phyloP scores from a whole-genome alignment of 2,329 filamentous ascomycete species.

The Ambrosiella xylebori region DNA sequence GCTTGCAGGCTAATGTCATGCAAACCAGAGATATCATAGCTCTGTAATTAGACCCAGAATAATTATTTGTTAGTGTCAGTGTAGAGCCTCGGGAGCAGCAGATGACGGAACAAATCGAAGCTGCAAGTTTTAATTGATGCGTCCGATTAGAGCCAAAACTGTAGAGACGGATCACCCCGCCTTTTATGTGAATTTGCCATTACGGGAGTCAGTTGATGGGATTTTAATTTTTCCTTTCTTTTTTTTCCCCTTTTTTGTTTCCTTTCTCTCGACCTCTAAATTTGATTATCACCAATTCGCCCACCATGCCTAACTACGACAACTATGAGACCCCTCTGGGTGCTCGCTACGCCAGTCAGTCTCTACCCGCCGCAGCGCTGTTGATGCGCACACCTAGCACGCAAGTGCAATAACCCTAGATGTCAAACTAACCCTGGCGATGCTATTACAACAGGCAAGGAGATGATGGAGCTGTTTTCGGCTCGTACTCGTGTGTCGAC shows the following conservation, averaged over 20 bases:
- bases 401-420: background rate
- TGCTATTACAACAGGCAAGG: slow-evolving; percentile 20
- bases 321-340: slow-evolving; percentile 49
- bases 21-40: background rate
- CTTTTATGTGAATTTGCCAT: background rate
- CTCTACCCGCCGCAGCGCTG: background rate
- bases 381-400: no score
- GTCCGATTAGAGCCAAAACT: background rate
- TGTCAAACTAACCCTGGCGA: background rate
- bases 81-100: background rate
- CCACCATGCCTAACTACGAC: slow-evolving; percentile 17
- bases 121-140: background rate
- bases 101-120: background rate
- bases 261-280: background rate
- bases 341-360: slow-evolving; percentile 48
- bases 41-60: background rate
- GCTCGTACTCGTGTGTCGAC: slow-evolving; percentile 56
- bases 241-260: background rate
- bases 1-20: background rate
- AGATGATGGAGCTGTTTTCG: slow-evolving; percentile 69
- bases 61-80: background rate
- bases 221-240: background rate
- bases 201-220: background rate
- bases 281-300: background rate
- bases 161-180: background rate